Base-by-base conservation (phyloP, 805 yeast species). In the Wickerhamiella cacticola region DNA sequence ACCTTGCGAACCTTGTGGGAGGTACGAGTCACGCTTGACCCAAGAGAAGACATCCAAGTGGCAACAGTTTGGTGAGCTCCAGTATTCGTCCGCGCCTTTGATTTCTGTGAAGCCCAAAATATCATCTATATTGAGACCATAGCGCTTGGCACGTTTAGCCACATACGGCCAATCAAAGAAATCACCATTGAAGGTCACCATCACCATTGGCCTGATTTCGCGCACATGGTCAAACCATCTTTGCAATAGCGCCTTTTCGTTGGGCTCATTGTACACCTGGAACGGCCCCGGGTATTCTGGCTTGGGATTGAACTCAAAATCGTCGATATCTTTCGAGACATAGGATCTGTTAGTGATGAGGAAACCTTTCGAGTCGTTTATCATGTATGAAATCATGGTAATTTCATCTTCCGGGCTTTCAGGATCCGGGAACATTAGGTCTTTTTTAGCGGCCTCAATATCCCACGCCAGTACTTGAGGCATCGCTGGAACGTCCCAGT, bases 381-480 rank as follows among this genome's bases (percentile, higher is more conserved):
- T 88, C 98, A 94, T 94, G 62, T 92, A 92, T 2, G 98, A 94
- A 45, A 92, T 92, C 98, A 94, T 94, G 96, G 92, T 92, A 35
- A 92, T 75, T 63, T 85, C 94, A 66, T 92, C 99, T 5, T 82
- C 72, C 26, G 47, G 47, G 24, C 41, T 35, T 9, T 81, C 71
- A 5, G 96, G 75, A 58, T 86, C 98, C 0, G 99, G 99, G 56
- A 92, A 92, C 62, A 92, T 94, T 51, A 92, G 71, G 1, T 97
- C 97, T 10, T 94, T 86, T 62, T 92, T 92, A 12, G 96, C 86
- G 1, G 99, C 92, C 69, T 92, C 99, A 48, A 92, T 92, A 73
- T 92, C 99, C 61, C 85, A 92, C 0, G 98, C 98, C 59, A 92
- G 63, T 1, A 94, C 89, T 16, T 44, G 47, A 7, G 47, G 47